Conservation (phyloP, 805 yeast species). For the Yamadazyma sp. region DNA sequence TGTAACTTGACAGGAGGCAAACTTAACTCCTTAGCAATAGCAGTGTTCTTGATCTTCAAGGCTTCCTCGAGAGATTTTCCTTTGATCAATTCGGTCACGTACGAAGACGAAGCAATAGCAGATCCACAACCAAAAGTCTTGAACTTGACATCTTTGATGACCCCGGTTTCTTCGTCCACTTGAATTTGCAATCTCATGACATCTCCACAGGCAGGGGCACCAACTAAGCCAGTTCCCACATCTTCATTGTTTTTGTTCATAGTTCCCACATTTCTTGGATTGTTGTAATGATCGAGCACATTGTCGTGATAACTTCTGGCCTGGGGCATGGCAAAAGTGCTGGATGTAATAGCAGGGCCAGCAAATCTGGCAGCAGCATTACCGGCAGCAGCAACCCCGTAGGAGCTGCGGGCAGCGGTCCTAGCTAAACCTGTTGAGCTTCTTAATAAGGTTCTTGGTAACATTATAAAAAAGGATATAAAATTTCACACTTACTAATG, state of each 20-base stretch:
- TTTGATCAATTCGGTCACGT: conserved; percentile 91
- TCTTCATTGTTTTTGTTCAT: conserved; percentile 70
- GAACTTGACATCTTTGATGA: conserved; percentile 92
- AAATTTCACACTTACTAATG: conserved; percentile 2
- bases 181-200: conserved; percentile 96
- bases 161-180: conserved; percentile 86
- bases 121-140: conserved; percentile 99
- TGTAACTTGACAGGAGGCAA: conserved; percentile 97
- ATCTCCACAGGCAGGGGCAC: conserved; percentile 99
- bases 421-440: conserved; percentile 10
- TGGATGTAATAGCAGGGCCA: background rate
- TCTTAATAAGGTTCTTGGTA: conserved; percentile 26
- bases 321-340: background rate
- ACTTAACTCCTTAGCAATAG: conserved; percentile 90
- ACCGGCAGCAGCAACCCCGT: conserved; percentile 6
- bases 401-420: conserved; percentile 7
- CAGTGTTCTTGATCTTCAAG: conserved; percentile 85
- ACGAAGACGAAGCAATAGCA: conserved; percentile 94
- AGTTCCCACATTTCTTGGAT: conserved; percentile 96
- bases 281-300: conserved; percentile 93
- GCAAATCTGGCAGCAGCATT: conserved; percentile 6
- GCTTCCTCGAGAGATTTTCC: conserved; percentile 96
- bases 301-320: conserved; percentile 74
- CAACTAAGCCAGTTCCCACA: conserved; percentile 97
- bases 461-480: conserved; percentile 17